Base-by-base conservation (phyloP, 495 filamentous ascomycete species). In the Annulohypoxylon bovei region DNA sequence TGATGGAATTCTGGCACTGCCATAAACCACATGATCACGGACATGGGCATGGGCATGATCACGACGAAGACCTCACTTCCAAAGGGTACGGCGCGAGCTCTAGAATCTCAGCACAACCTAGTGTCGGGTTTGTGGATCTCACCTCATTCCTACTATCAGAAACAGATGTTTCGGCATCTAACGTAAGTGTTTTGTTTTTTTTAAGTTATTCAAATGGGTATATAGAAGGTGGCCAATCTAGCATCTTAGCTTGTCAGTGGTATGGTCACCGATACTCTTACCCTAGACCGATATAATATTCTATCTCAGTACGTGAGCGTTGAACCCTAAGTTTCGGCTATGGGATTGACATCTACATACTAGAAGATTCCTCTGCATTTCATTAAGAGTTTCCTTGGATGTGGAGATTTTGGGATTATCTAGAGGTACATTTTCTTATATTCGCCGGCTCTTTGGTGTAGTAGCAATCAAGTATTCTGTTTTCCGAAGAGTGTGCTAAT, bases 1-100 rank as follows among this genome's bases (percentile, higher is more conserved):
- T 98, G 96, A 99, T 99, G 95, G 95, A 99, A 76, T 97, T 98
- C 71, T 99, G 95, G 95, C 95, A 99, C 79, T 99, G 95, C 76
- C 95, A 99, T 77, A 98, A 98, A 75, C 95, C 93, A 44, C 80
- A 88, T 60, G 81, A 81, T 4, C 80, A 85, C 4, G 22, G 53
- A 4, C 52, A 55, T 18, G 16, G 52, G 1, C 47, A 52, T 52
- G 25, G 25, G 11, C 53, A 84, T 18, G 67, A 81, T 18, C 66
- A 83, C 69, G 79, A 83, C 6, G 75, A 79, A 56, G 82, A 77
- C 67, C 82, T 87, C 8, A 81, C 81, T 40, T 79, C 83, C 0
- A 91, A 91, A 75, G 93, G 91, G 0, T 97, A 95, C 76, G 90
- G 91, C 20, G 91, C 93, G 11, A 85, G 86, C 23, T 92, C 89